Evolutionary conservation across 2,329 filamentous ascomycete genomes (phyloP).

Genomic region (Apiospora pterosperma): DNA sequence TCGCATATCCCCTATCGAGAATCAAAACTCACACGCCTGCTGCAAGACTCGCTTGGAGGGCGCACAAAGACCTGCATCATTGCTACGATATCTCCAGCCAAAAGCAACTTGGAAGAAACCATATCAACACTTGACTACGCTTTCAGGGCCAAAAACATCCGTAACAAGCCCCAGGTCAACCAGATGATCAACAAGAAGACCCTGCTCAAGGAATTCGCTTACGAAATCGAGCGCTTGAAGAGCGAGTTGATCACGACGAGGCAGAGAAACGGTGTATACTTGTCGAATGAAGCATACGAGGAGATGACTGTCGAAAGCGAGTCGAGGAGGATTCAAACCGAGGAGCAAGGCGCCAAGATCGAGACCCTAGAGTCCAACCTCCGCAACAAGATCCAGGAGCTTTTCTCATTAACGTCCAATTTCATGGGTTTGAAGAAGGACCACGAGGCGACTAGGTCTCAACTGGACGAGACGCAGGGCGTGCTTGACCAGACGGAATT

Average conservation of each 20-base stretch:
- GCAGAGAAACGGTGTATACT: constrained; percentile 91
- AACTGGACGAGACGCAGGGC: constrained; percentile 75
- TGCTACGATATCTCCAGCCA: constrained; percentile 90
- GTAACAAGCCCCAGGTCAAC: constrained; percentile 96
- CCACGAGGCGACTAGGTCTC: constrained; percentile 70
- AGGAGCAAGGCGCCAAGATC: constrained; percentile 89
- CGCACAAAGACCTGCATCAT: constrained; percentile 98
- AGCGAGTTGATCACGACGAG: constrained; percentile 89
- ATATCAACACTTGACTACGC: constrained; percentile 98
- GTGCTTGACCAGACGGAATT: constrained; percentile 86
- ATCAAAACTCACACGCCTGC: constrained; percentile 88
- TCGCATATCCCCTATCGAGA: constrained; percentile 90
- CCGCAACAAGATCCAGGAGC: constrained; percentile 88
- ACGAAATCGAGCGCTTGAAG: constrained; percentile 92
- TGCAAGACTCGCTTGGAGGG: constrained; percentile 95
- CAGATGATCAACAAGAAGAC: constrained; percentile 91
- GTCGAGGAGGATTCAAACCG: constrained; percentile 82
- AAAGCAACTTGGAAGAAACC: constrained; percentile 94
- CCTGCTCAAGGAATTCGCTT: constrained; percentile 81
- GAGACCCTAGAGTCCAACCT: constrained; percentile 89
- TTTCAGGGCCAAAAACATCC: constrained; percentile 96
- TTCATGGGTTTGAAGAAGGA: constrained; percentile 90
- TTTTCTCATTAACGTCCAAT: constrained; percentile 80
- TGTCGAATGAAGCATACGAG: constrained; percentile 85
- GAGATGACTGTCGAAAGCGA: constrained; percentile 91